Evolutionary conservation across 2,329 filamentous ascomycete species (phyloP).

Genomic region (Trichoderma citrinoviride): DNA sequence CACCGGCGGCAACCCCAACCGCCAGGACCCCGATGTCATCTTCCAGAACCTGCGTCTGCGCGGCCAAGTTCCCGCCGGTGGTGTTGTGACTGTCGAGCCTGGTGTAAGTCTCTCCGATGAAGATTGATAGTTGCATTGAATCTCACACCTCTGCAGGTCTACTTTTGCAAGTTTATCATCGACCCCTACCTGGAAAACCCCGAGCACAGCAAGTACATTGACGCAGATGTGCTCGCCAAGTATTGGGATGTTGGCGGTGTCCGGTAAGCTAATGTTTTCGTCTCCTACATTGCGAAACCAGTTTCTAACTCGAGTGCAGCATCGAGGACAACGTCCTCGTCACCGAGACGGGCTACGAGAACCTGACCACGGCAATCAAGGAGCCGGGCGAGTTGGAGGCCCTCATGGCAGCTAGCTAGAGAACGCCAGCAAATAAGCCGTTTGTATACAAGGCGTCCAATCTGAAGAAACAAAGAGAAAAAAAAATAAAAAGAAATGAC

Average conservation of each 20-base stretch:
- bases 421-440: not conserved
- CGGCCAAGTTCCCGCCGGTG: slow-evolving; percentile 69
- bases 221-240: slow-evolving; percentile 66
- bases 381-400: slow-evolving; percentile 61
- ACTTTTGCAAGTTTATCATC: slow-evolving; percentile 90
- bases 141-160: slow-evolving; percentile 53
- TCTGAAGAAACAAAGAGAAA: not conserved
- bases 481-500: slow-evolving; percentile 1
- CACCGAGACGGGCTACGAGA: slow-evolving; percentile 65
- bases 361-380: slow-evolving; percentile 70
- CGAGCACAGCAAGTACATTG: slow-evolving; percentile 72
- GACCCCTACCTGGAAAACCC: slow-evolving; percentile 73
- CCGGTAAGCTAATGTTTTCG: slow-evolving; percentile 43
- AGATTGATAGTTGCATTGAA: not conserved
- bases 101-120: slow-evolving; percentile 56
- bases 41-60: slow-evolving; percentile 85
- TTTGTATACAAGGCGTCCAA: not conserved
- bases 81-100: slow-evolving; percentile 92
- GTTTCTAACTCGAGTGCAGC: slow-evolving; percentile 28
- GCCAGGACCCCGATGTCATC: slow-evolving; percentile 74
- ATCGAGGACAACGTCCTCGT: slow-evolving; percentile 73
- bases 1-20: slow-evolving; percentile 74
- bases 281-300: not conserved
- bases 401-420: slow-evolving; percentile 27
- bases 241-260: slow-evolving; percentile 84